A percentile compares a stretch with the other conserved stretches of the same genome.
These are phyloP conservation scores for Daucus carota DNA, from an alignment of 129 eudicot species.

Conservation along the genomic window DNA sequence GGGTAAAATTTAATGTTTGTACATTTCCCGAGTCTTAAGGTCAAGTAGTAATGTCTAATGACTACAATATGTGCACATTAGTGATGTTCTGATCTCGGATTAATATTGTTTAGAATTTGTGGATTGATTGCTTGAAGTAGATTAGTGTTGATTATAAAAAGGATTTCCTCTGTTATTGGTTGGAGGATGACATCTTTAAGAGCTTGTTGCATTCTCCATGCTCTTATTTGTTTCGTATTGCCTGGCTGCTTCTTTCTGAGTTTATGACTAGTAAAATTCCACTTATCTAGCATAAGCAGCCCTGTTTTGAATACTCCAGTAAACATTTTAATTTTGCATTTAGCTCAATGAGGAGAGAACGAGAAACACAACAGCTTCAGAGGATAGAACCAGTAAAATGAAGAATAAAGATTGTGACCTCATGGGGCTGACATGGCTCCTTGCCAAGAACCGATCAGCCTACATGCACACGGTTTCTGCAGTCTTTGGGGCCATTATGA, in stretches of 20 bases:
- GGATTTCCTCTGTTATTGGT: background rate
- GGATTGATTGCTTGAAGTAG: background rate
- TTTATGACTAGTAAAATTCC: slow-evolving; percentile 24
- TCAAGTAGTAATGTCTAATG: background rate
- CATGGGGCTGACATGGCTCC: slow-evolving; percentile 97
- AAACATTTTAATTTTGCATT: slow-evolving; percentile 18
- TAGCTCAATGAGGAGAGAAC: slow-evolving; percentile 45
- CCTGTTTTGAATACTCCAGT: slow-evolving; percentile 17
- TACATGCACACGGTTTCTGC: slow-evolving; percentile 78
- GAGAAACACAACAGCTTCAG: slow-evolving; percentile 34
- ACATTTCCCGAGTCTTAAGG: background rate
- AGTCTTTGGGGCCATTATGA: slow-evolving; percentile 78
- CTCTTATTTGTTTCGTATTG: background rate
- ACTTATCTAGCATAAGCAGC: slow-evolving; percentile 10
- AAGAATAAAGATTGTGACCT: slow-evolving; percentile 60
- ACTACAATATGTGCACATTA: background rate
- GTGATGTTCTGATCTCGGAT: background rate
- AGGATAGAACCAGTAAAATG: slow-evolving; percentile 60
- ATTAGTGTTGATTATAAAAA: background rate
- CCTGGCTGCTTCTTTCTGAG: background rate
- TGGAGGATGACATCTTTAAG: background rate
- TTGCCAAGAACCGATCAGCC: slow-evolving; percentile 66
- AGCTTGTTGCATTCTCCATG: background rate
- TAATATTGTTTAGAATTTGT: background rate
- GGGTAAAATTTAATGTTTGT: background rate